A percentile compares a stretch with the other conserved stretches of the same genome.
phyloP scores from a whole-genome alignment of 1,284 basidiomycete species.

The Cutaneotrichosporon dermatis region DNA sequence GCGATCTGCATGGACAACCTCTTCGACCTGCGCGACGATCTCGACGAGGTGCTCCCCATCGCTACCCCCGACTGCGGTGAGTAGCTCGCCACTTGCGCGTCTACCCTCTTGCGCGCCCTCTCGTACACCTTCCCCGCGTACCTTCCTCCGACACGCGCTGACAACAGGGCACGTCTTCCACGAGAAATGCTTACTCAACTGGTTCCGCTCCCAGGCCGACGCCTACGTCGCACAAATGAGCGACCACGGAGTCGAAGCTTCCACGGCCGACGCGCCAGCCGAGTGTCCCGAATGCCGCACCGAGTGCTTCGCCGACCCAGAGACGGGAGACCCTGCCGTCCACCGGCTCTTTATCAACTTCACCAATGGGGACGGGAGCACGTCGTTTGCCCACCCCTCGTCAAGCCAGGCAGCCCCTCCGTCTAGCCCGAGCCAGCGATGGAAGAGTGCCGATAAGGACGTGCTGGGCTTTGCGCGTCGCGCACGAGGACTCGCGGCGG shows the following conservation, averaged over 20 bases:
- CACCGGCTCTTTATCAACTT: conserved; percentile 39
- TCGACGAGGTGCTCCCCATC: conserved; percentile 34
- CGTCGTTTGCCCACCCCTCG: no score
- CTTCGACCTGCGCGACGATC: conserved; percentile 35
- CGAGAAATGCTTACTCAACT: conserved; percentile 32
- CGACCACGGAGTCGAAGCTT: conserved; percentile 16
- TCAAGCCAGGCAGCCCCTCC: not conserved
- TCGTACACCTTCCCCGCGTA: no score
- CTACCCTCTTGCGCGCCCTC: no score
- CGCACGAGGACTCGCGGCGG: conserved; percentile 25
- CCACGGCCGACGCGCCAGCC: conserved; percentile 29
- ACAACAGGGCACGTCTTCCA: conserved; percentile 43
- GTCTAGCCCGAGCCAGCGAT: not conserved
- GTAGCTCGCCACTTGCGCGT: conserved; percentile 8
- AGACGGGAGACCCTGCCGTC: conserved; percentile 30
- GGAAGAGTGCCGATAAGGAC: conserved; percentile 21
- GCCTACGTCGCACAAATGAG: conserved; percentile 21
- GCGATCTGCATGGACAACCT: conserved; percentile 42
- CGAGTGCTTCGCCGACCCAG: conserved; percentile 34
- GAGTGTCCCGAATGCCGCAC: conserved; percentile 40
- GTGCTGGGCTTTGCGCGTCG: conserved; percentile 30
- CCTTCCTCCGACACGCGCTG: no score
- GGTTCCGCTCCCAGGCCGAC: conserved; percentile 33
- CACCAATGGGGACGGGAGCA: conserved; percentile 12
- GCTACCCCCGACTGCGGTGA: conserved; percentile 41